These are phyloP conservation scores for Neltuma alba DNA, from an alignment of 306 rosid species.

Conservation along the genomic window DNA sequence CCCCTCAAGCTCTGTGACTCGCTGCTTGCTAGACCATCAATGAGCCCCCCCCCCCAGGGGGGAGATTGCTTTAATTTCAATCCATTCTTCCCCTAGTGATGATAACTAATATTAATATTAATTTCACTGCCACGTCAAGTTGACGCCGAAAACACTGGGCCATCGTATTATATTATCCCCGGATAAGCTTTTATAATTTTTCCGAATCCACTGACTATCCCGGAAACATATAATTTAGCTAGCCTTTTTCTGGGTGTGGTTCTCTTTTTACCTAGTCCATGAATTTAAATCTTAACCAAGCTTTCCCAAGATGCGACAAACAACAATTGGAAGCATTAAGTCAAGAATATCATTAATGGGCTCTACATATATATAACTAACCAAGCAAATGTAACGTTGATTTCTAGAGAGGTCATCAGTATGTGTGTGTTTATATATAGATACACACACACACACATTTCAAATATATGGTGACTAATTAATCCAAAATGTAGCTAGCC, in stretches of 20 bases:
- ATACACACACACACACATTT: no score
- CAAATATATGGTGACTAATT: background rate
- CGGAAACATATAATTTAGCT: background rate
- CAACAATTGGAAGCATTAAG: constrained; percentile 10
- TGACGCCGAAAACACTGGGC: constrained; percentile 1
- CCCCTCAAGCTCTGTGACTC: background rate
- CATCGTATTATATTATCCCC: background rate
- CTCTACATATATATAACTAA: background rate
- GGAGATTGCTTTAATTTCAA: no score
- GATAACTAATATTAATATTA: background rate
- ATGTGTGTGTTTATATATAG: background rate
- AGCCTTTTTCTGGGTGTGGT: background rate
- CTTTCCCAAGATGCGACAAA: constrained; percentile 7
- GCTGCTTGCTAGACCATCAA: background rate
- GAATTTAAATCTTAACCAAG: background rate
- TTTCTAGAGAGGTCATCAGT: background rate
- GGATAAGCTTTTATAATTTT: background rate
- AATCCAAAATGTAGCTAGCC: background rate
- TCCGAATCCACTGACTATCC: background rate
- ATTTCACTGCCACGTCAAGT: background rate
- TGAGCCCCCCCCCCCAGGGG: background rate
- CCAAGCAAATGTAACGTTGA: background rate
- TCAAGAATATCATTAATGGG: background rate
- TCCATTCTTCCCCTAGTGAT: background rate
- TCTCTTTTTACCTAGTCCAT: background rate